These are phyloP conservation scores for Carnegiea gigantea DNA, from an alignment of 179 eudicot species.

Conservation along the genomic window DNA sequence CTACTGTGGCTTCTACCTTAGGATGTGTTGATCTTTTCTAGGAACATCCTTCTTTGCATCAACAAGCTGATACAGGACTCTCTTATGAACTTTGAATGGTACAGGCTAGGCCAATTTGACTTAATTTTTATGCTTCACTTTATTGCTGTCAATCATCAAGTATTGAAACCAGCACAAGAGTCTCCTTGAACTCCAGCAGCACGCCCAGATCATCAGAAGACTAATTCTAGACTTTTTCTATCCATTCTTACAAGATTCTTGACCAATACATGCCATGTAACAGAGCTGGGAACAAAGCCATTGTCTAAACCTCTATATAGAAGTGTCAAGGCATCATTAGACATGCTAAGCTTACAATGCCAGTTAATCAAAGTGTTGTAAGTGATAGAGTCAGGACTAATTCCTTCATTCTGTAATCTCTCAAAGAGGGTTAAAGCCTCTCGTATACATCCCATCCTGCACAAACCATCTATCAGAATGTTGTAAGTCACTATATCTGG, in stretches of 20 bases:
- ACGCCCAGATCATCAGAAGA: conserved; percentile 10
- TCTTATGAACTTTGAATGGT: neutral
- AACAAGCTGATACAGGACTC: neutral
- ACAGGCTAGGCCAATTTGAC: neutral
- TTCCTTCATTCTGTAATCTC: conserved; percentile 54
- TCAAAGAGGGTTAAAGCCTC: conserved; percentile 79
- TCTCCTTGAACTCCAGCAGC: neutral
- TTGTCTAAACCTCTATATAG: conserved; percentile 61
- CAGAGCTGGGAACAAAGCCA: conserved; percentile 71
- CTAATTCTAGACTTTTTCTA: conserved; percentile 11
- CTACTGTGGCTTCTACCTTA: neutral
- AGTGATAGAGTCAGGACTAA: conserved; percentile 70
- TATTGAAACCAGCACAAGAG: neutral
- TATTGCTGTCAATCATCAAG: conserved; percentile 20
- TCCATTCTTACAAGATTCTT: conserved; percentile 33
- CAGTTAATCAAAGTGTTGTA: conserved; percentile 76
- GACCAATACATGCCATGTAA: conserved; percentile 79
- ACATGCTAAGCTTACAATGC: conserved; percentile 57
- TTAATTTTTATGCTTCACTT: neutral
- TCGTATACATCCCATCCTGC: conserved; percentile 53
- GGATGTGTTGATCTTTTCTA: neutral
- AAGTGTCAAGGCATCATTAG: conserved; percentile 61
- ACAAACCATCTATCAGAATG: conserved; percentile 72
- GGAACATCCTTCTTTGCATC: neutral
- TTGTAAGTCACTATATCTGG: conserved; percentile 92